Conservation (phyloP, 169 alveolate genomes). For the Condylostoma magnum region DNA sequence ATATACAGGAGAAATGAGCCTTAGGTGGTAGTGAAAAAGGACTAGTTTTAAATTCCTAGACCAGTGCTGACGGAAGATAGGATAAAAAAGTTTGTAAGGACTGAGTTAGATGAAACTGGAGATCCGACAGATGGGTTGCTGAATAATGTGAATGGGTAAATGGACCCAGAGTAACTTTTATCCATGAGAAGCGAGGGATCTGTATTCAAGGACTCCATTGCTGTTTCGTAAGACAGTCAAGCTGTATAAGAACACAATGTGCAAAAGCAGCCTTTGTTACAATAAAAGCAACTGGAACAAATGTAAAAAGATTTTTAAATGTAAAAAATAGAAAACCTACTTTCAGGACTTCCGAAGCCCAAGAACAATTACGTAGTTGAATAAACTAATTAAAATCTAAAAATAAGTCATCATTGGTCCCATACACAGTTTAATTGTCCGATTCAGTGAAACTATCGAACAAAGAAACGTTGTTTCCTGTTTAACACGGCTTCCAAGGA, state of each 20-base stretch:
- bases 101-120: not conserved
- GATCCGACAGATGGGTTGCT: not conserved
- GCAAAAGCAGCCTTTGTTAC: not conserved
- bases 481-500: slow-evolving; percentile 79
- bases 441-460: too few relatives aligned
- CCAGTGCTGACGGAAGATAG: slow-evolving; percentile 80
- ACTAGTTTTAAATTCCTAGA: slow-evolving; percentile 71
- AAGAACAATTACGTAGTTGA: not conserved
- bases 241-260: not conserved
- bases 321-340: not conserved
- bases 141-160: not conserved
- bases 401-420: too few relatives aligned
- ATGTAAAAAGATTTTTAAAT: not conserved
- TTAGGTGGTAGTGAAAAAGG: slow-evolving; percentile 34
- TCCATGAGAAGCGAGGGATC: not conserved
- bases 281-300: not conserved
- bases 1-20: slow-evolving; percentile 78
- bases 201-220: not conserved
- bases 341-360: not conserved
- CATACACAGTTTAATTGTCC: too few relatives aligned
- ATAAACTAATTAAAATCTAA: not conserved
- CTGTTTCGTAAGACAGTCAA: not conserved
- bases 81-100: slow-evolving; percentile 34
- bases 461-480: too few relatives aligned
- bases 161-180: not conserved